phyloP scores from a whole-genome alignment of 805 yeast species.

The Kurtzmaniella cleridarum region DNA sequence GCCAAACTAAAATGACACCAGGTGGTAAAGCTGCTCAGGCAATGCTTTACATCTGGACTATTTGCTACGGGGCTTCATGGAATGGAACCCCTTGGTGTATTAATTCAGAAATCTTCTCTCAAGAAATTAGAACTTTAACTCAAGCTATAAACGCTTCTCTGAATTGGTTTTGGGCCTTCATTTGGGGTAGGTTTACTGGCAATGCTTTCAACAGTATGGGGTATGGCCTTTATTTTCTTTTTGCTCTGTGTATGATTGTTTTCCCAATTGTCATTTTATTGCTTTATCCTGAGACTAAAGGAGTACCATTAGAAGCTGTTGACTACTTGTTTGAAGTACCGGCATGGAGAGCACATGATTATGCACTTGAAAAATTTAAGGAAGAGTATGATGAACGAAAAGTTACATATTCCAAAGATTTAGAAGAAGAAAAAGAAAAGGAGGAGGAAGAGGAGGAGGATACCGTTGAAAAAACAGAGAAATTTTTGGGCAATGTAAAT shows the following conservation, averaged over 20 bases:
- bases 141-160: slow-evolving; percentile 41
- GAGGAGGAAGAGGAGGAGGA: slow-evolving; percentile 2
- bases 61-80: slow-evolving; percentile 40
- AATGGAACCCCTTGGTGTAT: slow-evolving; percentile 45
- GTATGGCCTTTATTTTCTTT: slow-evolving; percentile 42
- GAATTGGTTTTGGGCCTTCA: slow-evolving; percentile 48
- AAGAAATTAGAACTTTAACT: slow-evolving; percentile 36
- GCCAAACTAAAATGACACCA: slow-evolving; percentile 19
- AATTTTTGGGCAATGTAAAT: too few relatives aligned
- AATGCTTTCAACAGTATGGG: slow-evolving; percentile 39
- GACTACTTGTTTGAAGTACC: slow-evolving; percentile 28
- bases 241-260: slow-evolving; percentile 25
- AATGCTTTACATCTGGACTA: slow-evolving; percentile 43
- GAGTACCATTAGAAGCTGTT: slow-evolving; percentile 29
- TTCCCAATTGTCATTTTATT: slow-evolving; percentile 24
- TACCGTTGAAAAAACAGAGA: not conserved
- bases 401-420: not conserved
- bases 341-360: slow-evolving; percentile 26
- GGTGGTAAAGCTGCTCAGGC: slow-evolving; percentile 42
- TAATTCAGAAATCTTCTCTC: slow-evolving; percentile 43
- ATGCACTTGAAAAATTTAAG: slow-evolving; percentile 19
- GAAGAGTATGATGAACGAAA: slow-evolving; percentile 11
- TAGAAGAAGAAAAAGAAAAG: slow-evolving; percentile 1
- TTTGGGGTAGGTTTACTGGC: slow-evolving; percentile 42
- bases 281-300: slow-evolving; percentile 35